Evolutionary conservation across 2,329 filamentous ascomycete species (phyloP), one percentile per base, ranked within the genome.

Genomic region (Lasiodiplodia sp.): DNA sequence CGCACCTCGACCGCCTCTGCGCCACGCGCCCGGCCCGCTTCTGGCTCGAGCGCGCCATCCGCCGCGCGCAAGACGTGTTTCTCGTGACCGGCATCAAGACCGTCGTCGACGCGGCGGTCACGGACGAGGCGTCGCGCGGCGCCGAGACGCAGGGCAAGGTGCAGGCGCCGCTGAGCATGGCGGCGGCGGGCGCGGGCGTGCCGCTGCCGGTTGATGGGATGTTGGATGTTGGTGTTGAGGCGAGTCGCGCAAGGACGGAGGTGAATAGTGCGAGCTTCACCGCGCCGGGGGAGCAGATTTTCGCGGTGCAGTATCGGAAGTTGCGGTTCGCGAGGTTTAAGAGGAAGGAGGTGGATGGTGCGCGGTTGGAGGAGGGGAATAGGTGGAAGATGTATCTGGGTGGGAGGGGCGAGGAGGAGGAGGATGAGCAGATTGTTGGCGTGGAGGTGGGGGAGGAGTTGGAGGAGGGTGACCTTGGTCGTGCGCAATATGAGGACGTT

Each of bases 361-460:
- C n/a, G 57, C 7, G 34, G n/a, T 37, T 47, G 18, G 57, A 62
- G 25, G n/a, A 28, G 16, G 37, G 57, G n/a, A 47, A 44, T 49
- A 37, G 57, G 28, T 62, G 57, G 57, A 47, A 62, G 57, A 47
- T 62, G 38, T 62, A 62, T 62, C n/a, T 62, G 12, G 38, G 57
- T 25, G 38, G 18, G 37, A 60, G 37, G n/a, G 57, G 55, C 14
- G 55, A 28, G 21, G 57, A 44, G 3, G 34, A 23, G 25, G 57
- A 62, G 25, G 57, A n/a, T 6, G 38, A 44, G 38, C 38, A 57
- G 28, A 34, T 21, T 58, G 31, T 58, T 16, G 16, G 18, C 31
- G 55, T 58, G 38, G 55, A 12, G 14, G 55, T 58, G 25, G 55
- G 40, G 3, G 31, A 44, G 12, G 38, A 44, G 38, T 5, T 44